Base-by-base conservation (phyloP, 441 rosid genomes). In the Populus hybrid region DNA sequence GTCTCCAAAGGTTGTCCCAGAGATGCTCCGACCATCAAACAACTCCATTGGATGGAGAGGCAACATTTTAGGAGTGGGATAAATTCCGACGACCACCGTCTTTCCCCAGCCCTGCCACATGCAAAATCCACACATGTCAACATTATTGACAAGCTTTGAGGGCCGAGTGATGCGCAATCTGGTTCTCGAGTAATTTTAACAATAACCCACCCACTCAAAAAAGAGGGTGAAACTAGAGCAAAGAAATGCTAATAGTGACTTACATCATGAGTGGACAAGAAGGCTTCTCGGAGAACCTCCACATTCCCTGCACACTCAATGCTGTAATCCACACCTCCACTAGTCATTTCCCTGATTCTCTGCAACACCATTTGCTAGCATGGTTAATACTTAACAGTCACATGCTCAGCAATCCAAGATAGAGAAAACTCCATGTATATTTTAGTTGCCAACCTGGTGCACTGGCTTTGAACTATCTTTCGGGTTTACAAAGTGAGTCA, bases 11-110 rank as follows among this genome's bases (percentile, higher is more conserved):
- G 77, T 1, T 1, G 84, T 81, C 20, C 80, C 87, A 14, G 23
- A 66, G 77, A 88, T 77, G 67, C 46, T 77, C 10, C 84, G 78
- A 3, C 90, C 89, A 20, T 65, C 80, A 38, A 88, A 86, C 73
- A 88, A 35, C 79, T 88, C 89, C 89, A 84, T 86, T 4, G 88
- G 90, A 77, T 88, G 89, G 46, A 84, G 54, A 1, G 86, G 88
- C 18, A 88, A 70, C 14, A 46, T 36, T 61, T 73, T 61, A 0
- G 90, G 86, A 34, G 42, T 78, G 3, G 83, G 26, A 64, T 88
- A 85, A 28, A 86, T 80, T 14, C 90, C 90, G 23, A 86, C 36
- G 6, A 84, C 10, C 9, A 83, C 79, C 0, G 89, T 86, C 77
- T 75, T 57, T 20, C 90, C 90, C 90, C 87, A 88, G 0, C 86